Conservation (phyloP, 2,329 filamentous ascomycete species). For the Lachnellula subtilissima region DNA sequence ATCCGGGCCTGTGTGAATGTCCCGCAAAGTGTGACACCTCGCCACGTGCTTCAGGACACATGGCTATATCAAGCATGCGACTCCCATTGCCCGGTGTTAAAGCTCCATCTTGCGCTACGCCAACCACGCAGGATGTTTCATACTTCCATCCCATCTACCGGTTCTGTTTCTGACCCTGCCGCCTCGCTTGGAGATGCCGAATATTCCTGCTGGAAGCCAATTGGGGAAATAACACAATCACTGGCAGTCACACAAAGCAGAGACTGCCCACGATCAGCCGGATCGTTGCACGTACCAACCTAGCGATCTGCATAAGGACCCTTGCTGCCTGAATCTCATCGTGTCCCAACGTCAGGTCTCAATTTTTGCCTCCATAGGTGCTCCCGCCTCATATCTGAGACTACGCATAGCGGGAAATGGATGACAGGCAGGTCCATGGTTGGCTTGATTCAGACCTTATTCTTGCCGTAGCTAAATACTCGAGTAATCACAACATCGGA, state of each 20-base stretch:
- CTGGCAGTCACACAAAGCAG: constrained; percentile 13
- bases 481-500: constrained; percentile 8
- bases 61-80: neutral
- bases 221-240: constrained; percentile 10
- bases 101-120: constrained; percentile 5
- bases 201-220: constrained; percentile 1
- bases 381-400: constrained; percentile 2
- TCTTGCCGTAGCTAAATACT: neutral
- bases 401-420: neutral
- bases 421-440: constrained; percentile 2
- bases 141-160: neutral
- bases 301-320: constrained; percentile 9
- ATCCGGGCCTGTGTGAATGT: neutral
- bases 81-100: neutral
- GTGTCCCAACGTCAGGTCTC: constrained; percentile 14
- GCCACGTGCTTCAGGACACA: neutral
- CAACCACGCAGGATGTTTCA: constrained; percentile 6
- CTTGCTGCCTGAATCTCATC: constrained; percentile 6
- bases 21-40: neutral
- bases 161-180: neutral
- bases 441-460: constrained; percentile 2
- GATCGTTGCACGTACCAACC: constrained; percentile 10
- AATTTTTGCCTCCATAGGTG: neutral
- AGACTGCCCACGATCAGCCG: constrained; percentile 1
- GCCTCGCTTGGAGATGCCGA: neutral